phyloP scores from a whole-genome alignment of 2,329 filamentous ascomycete genomes.

The Diplodia mutila region DNA sequence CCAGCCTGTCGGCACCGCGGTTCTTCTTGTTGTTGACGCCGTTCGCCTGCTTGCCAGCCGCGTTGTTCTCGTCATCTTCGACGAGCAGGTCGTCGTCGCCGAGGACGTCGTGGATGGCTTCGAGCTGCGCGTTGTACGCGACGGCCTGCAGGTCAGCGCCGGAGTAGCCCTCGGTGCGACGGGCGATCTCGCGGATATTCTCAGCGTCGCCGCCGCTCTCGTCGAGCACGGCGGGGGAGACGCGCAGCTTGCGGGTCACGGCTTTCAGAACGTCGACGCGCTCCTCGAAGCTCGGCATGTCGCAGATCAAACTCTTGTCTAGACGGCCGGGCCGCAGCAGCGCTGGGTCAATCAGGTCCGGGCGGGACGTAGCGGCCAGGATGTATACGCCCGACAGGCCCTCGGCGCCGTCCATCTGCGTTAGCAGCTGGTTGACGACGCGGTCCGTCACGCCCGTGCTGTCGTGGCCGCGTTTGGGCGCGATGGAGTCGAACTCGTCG shows the following conservation, averaged over 20 bases:
- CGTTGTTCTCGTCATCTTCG: conserved; percentile 23
- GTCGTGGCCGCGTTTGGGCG: conserved; percentile 95
- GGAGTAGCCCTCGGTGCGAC: conserved; percentile 83
- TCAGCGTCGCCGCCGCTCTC: conserved; percentile 35
- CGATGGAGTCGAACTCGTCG: conserved; percentile 97
- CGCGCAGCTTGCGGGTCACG: conserved; percentile 77
- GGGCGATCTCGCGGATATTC: conserved; percentile 72
- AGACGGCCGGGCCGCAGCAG: conserved; percentile 87
- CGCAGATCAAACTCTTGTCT: conserved; percentile 91
- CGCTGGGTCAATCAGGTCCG: conserved; percentile 94
- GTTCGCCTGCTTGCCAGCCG: conserved; percentile 31
- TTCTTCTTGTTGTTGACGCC: conserved; percentile 31
- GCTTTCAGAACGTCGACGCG: conserved; percentile 86
- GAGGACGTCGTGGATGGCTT: conserved; percentile 93
- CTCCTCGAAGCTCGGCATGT: conserved; percentile 79
- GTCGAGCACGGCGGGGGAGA: conserved; percentile 67
- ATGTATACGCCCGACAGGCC: conserved; percentile 95
- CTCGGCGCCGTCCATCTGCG: conserved; percentile 98
- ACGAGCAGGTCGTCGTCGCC: conserved; percentile 51
- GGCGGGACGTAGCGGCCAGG: conserved; percentile 87
- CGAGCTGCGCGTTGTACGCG: conserved; percentile 93
- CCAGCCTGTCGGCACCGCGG: conserved; percentile 32
- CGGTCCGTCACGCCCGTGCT: conserved; percentile 98
- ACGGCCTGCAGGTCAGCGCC: conserved; percentile 94
- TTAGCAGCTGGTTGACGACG: conserved; percentile 96